phyloP scores from a whole-genome alignment of 2,329 filamentous ascomycete genomes.

The Colletotrichum noveboracense region DNA sequence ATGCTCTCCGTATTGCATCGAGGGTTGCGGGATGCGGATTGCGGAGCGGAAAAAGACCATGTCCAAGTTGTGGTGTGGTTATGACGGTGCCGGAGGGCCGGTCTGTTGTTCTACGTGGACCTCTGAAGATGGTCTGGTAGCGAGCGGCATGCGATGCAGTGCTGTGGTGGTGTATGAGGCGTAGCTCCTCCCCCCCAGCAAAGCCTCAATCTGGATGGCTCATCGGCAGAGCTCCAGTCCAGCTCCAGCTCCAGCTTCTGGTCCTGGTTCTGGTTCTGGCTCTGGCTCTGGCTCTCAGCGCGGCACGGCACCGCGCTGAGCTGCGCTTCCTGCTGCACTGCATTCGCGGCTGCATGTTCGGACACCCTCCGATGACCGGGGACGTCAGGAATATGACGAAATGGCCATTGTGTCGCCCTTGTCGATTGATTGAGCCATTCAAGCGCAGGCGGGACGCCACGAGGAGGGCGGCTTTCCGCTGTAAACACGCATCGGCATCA shows the following conservation, averaged over 20 bases:
- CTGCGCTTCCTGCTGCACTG: background rate
- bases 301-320: background rate
- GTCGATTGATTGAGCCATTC: background rate
- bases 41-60: background rate
- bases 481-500: background rate
- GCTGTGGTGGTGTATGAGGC: background rate
- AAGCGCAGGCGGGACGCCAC: background rate
- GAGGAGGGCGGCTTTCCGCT: background rate
- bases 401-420: background rate
- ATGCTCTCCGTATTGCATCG: background rate
- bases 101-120: background rate
- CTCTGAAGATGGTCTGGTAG: background rate
- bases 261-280: background rate
- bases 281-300: background rate
- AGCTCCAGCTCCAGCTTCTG: background rate
- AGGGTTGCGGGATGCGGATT: background rate
- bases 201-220: background rate
- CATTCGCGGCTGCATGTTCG: conserved; percentile 8
- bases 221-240: background rate
- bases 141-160: background rate
- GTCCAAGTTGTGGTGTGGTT: background rate
- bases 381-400: background rate
- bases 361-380: conserved; percentile 17
- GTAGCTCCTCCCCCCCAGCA: background rate
- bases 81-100: background rate